Evolutionary conservation across 2,329 filamentous ascomycete species (phyloP).

Genomic region (Tolypocladium pustulatum): DNA sequence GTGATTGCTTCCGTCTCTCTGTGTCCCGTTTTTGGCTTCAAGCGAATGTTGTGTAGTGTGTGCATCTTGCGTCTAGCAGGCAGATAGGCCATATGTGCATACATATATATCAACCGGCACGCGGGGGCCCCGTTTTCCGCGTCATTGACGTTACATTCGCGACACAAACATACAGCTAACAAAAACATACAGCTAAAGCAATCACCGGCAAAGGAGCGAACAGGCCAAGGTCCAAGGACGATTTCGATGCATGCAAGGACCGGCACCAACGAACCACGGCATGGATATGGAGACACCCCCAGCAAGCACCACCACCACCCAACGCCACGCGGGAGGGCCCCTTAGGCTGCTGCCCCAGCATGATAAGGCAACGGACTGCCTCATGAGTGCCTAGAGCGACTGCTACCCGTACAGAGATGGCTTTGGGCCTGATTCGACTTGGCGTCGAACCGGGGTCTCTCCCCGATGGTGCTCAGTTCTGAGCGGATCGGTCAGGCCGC

Average conservation of each 20-base stretch:
- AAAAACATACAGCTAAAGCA: slow-evolving; percentile 4
- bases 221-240: slow-evolving; percentile 3
- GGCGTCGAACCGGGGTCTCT: background rate
- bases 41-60: background rate
- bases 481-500: background rate
- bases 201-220: slow-evolving; percentile 8
- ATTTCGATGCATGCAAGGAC: slow-evolving; percentile 4
- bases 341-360: background rate
- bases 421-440: background rate
- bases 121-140: slow-evolving; percentile 8
- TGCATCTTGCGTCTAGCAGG: background rate
- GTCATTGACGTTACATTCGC: slow-evolving; percentile 15
- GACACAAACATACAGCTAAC: slow-evolving; percentile 2
- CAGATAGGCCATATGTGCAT: slow-evolving; percentile 3
- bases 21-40: background rate
- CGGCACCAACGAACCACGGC: slow-evolving; percentile 4
- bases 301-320: slow-evolving; percentile 2
- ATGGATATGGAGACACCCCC: background rate
- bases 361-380: background rate
- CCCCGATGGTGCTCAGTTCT: background rate
- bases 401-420: background rate
- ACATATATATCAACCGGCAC: slow-evolving; percentile 8
- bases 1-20: slow-evolving; percentile 1
- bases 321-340: slow-evolving; percentile 6
- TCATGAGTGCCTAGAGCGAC: background rate